phyloP scores from a whole-genome alignment of 2,329 filamentous ascomycete species.

The Colletotrichum godetiae region DNA sequence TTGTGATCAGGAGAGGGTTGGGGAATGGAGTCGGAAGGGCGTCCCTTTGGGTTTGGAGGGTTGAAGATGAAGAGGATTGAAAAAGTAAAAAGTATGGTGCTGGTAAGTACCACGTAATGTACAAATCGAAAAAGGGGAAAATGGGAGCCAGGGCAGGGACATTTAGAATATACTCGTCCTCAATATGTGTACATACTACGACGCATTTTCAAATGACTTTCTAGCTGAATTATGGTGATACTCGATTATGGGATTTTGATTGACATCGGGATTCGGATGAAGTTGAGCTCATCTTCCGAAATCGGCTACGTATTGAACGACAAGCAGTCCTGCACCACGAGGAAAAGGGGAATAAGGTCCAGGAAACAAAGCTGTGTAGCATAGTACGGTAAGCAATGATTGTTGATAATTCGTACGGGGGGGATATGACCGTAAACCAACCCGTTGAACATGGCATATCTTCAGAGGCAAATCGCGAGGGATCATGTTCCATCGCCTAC shows the following conservation, averaged over 20 bases:
- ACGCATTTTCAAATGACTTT: too few species aligned
- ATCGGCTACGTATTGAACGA: background rate
- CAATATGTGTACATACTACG: background rate
- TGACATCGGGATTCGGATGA: background rate
- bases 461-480: too few species aligned
- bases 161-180: background rate
- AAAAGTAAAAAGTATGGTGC: background rate
- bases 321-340: background rate
- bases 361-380: too few species aligned
- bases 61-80: background rate
- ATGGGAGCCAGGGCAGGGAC: background rate
- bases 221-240: background rate
- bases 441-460: too few species aligned
- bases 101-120: background rate
- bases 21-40: constrained; percentile 72
- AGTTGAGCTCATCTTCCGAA: background rate
- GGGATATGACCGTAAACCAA: too few species aligned
- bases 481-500: too few species aligned
- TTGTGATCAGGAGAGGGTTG: constrained; percentile 74
- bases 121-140: background rate
- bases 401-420: too few species aligned
- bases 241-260: background rate
- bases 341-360: too few species aligned
- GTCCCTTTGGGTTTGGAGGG: constrained; percentile 35
- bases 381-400: too few species aligned